Evolutionary conservation across 2,329 filamentous ascomycete genomes (phyloP).

Genomic region (Furcasterigmium sp.): DNA sequence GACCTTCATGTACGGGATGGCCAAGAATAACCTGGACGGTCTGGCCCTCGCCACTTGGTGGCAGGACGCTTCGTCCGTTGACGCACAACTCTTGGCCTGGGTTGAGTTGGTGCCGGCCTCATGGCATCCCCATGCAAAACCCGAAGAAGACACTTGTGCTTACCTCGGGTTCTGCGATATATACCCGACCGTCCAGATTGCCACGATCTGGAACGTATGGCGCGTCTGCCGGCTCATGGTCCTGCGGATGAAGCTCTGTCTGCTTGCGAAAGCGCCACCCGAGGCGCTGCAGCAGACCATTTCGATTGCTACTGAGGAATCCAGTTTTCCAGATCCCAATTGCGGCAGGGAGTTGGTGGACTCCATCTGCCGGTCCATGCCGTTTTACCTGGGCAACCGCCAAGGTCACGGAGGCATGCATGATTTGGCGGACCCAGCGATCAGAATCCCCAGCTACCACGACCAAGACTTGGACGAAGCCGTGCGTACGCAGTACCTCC

Average conservation of each 20-base stretch:
- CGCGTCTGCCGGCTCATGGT: constrained; percentile 11
- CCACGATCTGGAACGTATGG: constrained; percentile 14
- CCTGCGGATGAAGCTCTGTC: constrained; percentile 8
- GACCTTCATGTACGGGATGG: constrained; percentile 1
- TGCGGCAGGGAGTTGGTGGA: constrained; percentile 11
- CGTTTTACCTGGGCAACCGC: constrained; percentile 13
- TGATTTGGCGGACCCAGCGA: constrained; percentile 8
- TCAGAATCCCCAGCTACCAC: constrained; percentile 11
- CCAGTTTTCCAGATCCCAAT: constrained; percentile 6
- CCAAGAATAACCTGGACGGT: constrained; percentile 1
- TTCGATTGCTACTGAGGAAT: constrained; percentile 8
- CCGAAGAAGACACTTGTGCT: constrained; percentile 4
- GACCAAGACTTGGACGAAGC: constrained; percentile 8
- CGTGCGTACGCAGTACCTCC: constrained; percentile 8
- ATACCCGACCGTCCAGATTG: constrained; percentile 13
- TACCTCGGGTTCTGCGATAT: constrained; percentile 11
- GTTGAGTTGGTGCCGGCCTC: constrained; percentile 8
- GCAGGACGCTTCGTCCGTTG: constrained; percentile 7
- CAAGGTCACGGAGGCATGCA: constrained; percentile 7
- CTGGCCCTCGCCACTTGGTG: constrained; percentile 6
- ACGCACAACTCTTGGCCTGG: constrained; percentile 10
- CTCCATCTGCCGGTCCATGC: constrained; percentile 10
- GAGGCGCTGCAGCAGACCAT: constrained; percentile 6
- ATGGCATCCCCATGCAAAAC: constrained; percentile 9
- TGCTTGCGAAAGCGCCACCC: constrained; percentile 7